Base-by-base conservation (phyloP, 768 basidiomycete species). In the Pleurotus pulmonarius region DNA sequence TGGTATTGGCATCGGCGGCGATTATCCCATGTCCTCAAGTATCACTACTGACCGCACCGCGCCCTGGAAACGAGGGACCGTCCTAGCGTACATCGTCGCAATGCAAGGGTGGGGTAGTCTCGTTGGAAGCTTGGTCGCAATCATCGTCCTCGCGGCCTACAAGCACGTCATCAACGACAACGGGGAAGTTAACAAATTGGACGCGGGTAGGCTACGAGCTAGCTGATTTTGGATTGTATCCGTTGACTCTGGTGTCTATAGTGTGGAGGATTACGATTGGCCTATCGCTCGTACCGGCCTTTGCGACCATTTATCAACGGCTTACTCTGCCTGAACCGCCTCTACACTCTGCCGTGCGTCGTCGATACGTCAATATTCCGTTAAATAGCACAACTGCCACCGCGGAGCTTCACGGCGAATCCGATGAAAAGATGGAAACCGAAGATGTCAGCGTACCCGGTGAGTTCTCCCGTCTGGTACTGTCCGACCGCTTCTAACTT, bases 61-160 rank as follows among this genome's bases (percentile, higher is more conserved):
- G 58, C 64, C 89, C 38, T 74, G 80, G 29, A 83, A 87, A 46
- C 80, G 87, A 16, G 90, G 90, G 0, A 85, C 85, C 0, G 77
- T 92, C 70, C 77, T 92, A 16, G 76, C 84, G 18, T 89, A 87
- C 64, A 87, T 89, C 60, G 89, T 89, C 61, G 77, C 86, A 0
- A 86, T 85, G 67, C 86, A 90, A 68, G 90, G 89, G 11, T 90
- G 87, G 87, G 89, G 90, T 25, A 82, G 77, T 38, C 76, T 92
- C 54, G 62, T 82, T 37, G 89, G 87, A 5, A 77, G 77, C 47
- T 65, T 91, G 58, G 75, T 77, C 20, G 83, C 83, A 4, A 79
- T 90, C 64, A 72, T 90, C 60, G 81, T 87, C n/a, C 73, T 91
- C 25, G 72, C 78, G 1, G 77, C 75, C 41, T 91, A 88, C 72